Evolutionary conservation across 1,284 basidiomycete species (phyloP).

Genomic region (Pseudozyma flocculosa): DNA sequence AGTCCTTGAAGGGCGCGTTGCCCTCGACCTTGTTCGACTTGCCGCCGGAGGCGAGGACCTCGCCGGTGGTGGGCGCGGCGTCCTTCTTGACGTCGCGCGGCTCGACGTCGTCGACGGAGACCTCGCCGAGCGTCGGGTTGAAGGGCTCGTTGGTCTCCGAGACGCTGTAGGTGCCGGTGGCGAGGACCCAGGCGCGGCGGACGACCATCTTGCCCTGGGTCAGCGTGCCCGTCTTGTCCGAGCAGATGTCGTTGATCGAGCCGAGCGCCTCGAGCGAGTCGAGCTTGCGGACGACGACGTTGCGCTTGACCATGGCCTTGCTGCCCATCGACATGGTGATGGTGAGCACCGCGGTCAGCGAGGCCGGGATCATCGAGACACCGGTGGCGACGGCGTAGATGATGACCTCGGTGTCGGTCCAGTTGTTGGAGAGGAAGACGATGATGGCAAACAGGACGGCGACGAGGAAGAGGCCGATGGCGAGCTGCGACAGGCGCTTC

Average conservation of each 20-base stretch:
- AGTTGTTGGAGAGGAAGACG: conserved; percentile 58
- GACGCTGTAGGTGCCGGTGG: conserved; percentile 48
- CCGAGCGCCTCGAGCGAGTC: conserved; percentile 56
- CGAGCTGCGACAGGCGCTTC: conserved; percentile 56
- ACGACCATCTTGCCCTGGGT: conserved; percentile 57
- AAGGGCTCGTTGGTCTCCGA: conserved; percentile 53
- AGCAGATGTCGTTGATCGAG: conserved; percentile 56
- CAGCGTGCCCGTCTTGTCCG: conserved; percentile 57
- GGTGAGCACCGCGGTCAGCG: conserved; percentile 54
- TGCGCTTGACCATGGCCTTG: conserved; percentile 63
- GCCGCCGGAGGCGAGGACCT: conserved; percentile 50
- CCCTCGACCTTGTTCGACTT: conserved; percentile 39
- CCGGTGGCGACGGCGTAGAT: conserved; percentile 62
- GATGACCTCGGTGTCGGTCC: conserved; percentile 54
- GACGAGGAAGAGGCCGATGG: conserved; percentile 53
- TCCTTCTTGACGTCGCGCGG: conserved; percentile 20
- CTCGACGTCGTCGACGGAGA: conserved; percentile 53
- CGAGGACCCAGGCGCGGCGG: conserved; percentile 53
- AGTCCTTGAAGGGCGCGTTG: conserved; percentile 36
- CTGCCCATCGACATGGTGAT: conserved; percentile 63
- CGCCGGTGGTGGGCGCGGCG: conserved; percentile 59
- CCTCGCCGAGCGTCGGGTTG: conserved; percentile 59
- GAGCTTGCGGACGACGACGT: conserved; percentile 64
- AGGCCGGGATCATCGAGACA: conserved; percentile 64
- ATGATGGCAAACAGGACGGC: conserved; percentile 58